These are phyloP conservation scores for Citrullus mucosospermus DNA, from an alignment of 306 rosid species.

Conservation along the genomic window DNA sequence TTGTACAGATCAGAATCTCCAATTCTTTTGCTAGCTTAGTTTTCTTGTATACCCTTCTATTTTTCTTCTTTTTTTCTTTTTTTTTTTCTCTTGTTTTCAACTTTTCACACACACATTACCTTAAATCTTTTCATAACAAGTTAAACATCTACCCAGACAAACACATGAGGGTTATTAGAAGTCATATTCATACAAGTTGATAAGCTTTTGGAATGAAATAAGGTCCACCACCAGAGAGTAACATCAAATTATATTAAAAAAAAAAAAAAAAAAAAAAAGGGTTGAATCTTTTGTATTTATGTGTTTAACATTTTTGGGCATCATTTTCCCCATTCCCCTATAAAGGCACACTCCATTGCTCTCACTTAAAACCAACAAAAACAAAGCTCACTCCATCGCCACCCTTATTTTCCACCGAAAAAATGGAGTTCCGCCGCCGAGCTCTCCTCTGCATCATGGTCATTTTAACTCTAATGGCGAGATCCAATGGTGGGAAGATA, in stretches of 20 bases:
- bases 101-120: too few relatives aligned
- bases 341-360: neutral
- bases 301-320: neutral
- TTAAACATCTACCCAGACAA: neutral
- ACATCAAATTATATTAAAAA: neutral
- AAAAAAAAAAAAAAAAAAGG: neutral
- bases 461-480: neutral
- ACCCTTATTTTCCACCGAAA: neutral
- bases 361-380: neutral
- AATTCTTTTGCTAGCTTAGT: too few relatives aligned
- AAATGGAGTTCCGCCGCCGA: slow-evolving; percentile 17
- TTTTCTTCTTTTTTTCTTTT: too few relatives aligned
- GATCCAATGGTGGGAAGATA: slow-evolving; percentile 13
- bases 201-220: neutral
- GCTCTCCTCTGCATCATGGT: slow-evolving; percentile 10
- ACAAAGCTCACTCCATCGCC: neutral
- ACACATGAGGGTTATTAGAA: neutral
- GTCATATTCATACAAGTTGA: neutral
- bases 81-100: too few relatives aligned
- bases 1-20: too few relatives aligned
- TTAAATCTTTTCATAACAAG: neutral
- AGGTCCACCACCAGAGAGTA: neutral
- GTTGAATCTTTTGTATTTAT: neutral
- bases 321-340: neutral
- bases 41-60: too few relatives aligned